Base-by-base conservation (phyloP, 192 early-diverging fungal species). In the Podila horticola region DNA sequence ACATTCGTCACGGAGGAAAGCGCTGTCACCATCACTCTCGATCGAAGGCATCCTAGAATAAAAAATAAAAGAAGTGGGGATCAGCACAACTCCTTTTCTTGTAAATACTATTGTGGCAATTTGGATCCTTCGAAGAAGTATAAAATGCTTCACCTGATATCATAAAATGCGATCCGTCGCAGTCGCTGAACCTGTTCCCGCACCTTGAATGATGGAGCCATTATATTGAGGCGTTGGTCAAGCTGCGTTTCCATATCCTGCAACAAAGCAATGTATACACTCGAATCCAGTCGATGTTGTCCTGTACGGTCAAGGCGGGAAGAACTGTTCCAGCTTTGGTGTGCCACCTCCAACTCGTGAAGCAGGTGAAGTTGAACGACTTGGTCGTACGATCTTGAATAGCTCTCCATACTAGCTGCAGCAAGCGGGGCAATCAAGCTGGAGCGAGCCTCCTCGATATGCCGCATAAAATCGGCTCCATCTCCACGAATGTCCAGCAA, bases 351-450 rank as follows among this genome's bases (percentile, higher is more conserved):
- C 12, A 93, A 55, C 64, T 94, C 94, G 38, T 88, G 84, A 20
- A 94, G 82, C 84, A 93, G 87, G 59, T 91, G 88, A 5, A 95
- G 82, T 68, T 91, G 89, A 19, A 92, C 74, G 10, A 91, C 70
- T 26, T 69, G 67, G 38, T 90, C 89, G 58, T 95, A 92, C 2
- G 84, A 75, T 3, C 90, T 67, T 10, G 74, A 58, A 61, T 94
- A 95, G 2, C 91, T 88, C 62, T 93, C 89, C 85, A 91, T 87
- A 57, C 88, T 87, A 0, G 92, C 88, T 30, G 89, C 87, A 0
- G 89, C 79, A 11, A 94, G 75, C 1, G 87, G 76, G 0, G 82
- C 82, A 17, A 89, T 84, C 13, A 93, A 64, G 8, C 66, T 74
- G 6, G 76, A 64, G 1, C 92, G 84, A 2, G 84, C 84, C 36